Evolutionary conservation across 2,329 filamentous ascomycete species (phyloP), one percentile per base, ranked within the genome.

Genomic region (Neofusicoccum sp.): DNA sequence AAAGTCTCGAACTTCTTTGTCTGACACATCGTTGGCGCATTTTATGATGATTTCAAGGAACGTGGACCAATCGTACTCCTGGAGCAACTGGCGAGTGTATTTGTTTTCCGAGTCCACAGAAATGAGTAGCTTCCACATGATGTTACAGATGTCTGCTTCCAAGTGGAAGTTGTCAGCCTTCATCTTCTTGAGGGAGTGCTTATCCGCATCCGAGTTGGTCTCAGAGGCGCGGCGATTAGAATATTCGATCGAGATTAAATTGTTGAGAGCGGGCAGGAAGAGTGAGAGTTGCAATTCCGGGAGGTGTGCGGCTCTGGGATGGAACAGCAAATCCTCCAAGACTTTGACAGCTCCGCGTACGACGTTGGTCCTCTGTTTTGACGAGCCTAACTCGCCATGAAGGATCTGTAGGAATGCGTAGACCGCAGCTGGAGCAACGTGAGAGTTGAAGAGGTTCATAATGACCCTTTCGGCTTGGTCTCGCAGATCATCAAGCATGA

Each of bases 381-480:
- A 5, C 63, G 65, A 31, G 69, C 58, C 80, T 79, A 43, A 80
- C 80, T 26, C 89, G 75, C 59, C 59, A 20, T 61, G 26, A 26
- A 61, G 34, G 11, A 87, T 83, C 60, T 87, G 83, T 33, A 91
- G 78, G 24, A 91, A 74, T 26, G 88, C 82, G 59, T 85, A 81
- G 47, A 91, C 81, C 1, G 87, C 87, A 36, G 84, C 84, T 64
- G 89, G 87, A 20, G 88, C 88, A 64, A 90, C 85, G 69, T 91
- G 89, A 1, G 89, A 91, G 67, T 81, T 86, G 76, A 87, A 88
- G 0, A 93, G 78, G 64, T 90, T 88, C 68, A 83, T 81, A 33
- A 92, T 78, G 0, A 86, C 87, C 63, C 85, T 84, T 89, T 89
- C 92, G 3, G 89, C 82, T 41, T 84, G 80, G 63, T 86, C 84